These are phyloP conservation scores for Pseudocercospora crystallina DNA, from an alignment of 2,329 filamentous ascomycete species.

Conservation along the genomic window DNA sequence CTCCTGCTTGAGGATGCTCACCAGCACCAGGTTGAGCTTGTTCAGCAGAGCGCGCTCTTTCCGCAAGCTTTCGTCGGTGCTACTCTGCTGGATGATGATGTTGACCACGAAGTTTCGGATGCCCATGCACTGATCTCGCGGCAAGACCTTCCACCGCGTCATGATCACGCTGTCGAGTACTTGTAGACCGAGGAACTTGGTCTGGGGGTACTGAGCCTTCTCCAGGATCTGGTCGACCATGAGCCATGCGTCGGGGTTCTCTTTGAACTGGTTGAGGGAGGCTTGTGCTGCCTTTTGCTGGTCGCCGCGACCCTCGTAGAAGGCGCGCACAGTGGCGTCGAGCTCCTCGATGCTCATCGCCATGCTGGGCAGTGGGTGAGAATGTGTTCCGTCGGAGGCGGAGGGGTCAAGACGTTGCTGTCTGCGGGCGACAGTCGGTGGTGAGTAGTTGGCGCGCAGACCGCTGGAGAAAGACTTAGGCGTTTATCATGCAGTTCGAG, in stretches of 20 bases:
- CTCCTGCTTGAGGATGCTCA: conserved; percentile 97
- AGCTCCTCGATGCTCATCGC: conserved; percentile 83
- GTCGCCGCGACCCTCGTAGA: conserved; percentile 95
- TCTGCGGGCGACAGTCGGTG: conserved; percentile 19
- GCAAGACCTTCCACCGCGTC: conserved; percentile 98
- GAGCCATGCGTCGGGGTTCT: conserved; percentile 97
- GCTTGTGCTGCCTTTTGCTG: conserved; percentile 95
- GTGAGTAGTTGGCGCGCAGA: conserved; percentile 30
- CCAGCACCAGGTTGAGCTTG: conserved; percentile 96
- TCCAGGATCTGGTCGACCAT: conserved; percentile 96
- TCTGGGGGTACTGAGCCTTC: conserved; percentile 89
- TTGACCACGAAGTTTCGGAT: conserved; percentile 99
- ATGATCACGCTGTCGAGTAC: conserved; percentile 98
- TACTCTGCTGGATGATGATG: conserved; percentile 93
- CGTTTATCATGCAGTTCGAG: conserved; percentile 28
- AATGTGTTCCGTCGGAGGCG: conserved; percentile 20
- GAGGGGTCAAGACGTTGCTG: conserved; percentile 16
- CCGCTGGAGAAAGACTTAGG: conserved; percentile 28
- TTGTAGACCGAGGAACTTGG: conserved; percentile 95
- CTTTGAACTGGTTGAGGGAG: conserved; percentile 95
- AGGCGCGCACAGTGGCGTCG: conserved; percentile 92
- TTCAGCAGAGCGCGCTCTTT: conserved; percentile 87
- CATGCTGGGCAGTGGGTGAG: conserved; percentile 45
- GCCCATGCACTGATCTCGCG: conserved; percentile 91
- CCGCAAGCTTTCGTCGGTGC: conserved; percentile 82